A percentile compares a stretch with the other conserved stretches of the same genome.
phyloP scores from a whole-genome alignment of 2,329 filamentous ascomycete species.

The Claviceps sp. region DNA sequence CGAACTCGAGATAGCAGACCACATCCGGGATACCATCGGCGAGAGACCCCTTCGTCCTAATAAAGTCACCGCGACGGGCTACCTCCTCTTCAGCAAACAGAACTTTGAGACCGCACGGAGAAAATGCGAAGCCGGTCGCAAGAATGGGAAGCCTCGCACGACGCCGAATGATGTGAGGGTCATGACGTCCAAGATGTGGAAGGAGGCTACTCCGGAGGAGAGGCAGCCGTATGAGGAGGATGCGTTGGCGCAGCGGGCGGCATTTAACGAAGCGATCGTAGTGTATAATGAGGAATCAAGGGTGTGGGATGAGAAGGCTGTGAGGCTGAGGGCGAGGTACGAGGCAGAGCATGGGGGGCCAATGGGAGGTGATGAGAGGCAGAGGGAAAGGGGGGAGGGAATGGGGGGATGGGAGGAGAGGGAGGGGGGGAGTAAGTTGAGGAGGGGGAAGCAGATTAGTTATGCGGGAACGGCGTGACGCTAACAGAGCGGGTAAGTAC shows the following conservation, averaged over 20 bases:
- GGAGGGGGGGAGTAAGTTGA: conserved; percentile 17
- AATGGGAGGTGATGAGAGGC: no score
- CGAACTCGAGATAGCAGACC: conserved; percentile 38
- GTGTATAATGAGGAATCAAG: conserved; percentile 48
- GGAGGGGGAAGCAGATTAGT: conserved; percentile 24
- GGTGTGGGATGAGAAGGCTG: conserved; percentile 59
- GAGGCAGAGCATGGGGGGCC: conserved; percentile 31
- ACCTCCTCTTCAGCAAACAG: conserved; percentile 76
- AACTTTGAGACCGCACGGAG: conserved; percentile 50
- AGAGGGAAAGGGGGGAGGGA: no score
- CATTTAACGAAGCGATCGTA: conserved; percentile 43
- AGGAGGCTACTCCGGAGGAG: conserved; percentile 54
- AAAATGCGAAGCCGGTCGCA: conserved; percentile 51
- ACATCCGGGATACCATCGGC: conserved; percentile 49
- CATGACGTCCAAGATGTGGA: conserved; percentile 86
- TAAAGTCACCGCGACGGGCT: conserved; percentile 70
- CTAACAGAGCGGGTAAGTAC: conserved; percentile 7
- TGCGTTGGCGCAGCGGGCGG: conserved; percentile 55
- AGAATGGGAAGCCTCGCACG: conserved; percentile 47
- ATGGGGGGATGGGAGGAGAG: conserved; percentile 11
- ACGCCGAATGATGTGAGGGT: conserved; percentile 71
- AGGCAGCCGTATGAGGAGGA: conserved; percentile 67
- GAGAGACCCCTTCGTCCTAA: conserved; percentile 57
- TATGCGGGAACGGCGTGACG: conserved; percentile 22
- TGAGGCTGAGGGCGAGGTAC: conserved; percentile 37